Conservation (phyloP, 805 yeast genomes). For the Barnettozyma wickerhamii region DNA sequence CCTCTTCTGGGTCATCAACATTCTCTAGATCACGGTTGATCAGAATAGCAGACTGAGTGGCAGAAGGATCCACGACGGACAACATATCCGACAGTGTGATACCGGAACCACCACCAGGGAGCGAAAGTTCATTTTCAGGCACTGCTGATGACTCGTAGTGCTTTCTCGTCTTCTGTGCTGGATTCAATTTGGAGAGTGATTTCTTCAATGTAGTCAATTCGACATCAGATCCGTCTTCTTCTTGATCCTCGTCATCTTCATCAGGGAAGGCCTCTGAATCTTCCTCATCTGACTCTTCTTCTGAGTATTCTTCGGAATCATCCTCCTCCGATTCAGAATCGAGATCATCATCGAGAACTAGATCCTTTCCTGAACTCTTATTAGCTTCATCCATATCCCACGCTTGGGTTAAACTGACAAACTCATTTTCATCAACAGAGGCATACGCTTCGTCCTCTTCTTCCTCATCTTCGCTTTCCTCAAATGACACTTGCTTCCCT, state of each 20-base stretch:
- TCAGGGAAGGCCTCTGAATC: constrained; percentile 43
- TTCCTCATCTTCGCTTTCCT: constrained; percentile 30
- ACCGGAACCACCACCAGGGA: constrained; percentile 58
- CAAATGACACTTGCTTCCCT: constrained; percentile 33
- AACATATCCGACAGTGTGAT: constrained; percentile 74
- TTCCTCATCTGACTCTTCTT: constrained; percentile 40
- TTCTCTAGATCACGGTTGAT: constrained; percentile 30
- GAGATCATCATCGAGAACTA: constrained; percentile 20
- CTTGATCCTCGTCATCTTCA: constrained; percentile 34
- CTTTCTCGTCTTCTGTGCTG: constrained; percentile 38
- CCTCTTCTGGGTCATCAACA: constrained; percentile 6
- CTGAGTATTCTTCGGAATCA: constrained; percentile 24
- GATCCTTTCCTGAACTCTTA: constrained; percentile 22
- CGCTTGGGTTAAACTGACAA: constrained; percentile 76
- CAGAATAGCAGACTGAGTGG: constrained; percentile 46
- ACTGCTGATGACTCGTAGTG: constrained; percentile 49
- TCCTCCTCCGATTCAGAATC: constrained; percentile 25
- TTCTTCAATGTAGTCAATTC: constrained; percentile 49
- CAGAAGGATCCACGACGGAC: constrained; percentile 50
- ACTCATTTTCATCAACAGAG: constrained; percentile 71
- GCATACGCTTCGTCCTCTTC: constrained; percentile 55
- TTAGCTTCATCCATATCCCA: constrained; percentile 79
- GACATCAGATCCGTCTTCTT: constrained; percentile 38
- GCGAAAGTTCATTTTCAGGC: constrained; percentile 64
- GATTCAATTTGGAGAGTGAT: constrained; percentile 27